phyloP scores from a whole-genome alignment of 1,139 yeast species.

The Saccharomyces hybrid region DNA sequence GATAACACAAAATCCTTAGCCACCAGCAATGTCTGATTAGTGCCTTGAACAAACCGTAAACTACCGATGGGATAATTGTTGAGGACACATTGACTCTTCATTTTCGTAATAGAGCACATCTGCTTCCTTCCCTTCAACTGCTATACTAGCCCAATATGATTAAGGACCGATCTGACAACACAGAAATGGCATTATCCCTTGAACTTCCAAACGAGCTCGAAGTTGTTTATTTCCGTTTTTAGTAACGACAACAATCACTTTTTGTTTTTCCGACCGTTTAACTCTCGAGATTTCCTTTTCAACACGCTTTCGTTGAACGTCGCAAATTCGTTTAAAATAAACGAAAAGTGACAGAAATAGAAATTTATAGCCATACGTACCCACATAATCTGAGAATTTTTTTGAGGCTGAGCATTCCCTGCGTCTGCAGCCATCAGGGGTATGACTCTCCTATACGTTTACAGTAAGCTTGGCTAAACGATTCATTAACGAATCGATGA shows the following conservation, averaged over 20 bases:
- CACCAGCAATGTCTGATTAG: not conserved
- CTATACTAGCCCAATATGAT: not conserved
- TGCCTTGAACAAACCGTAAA: not conserved
- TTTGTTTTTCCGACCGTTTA: slow-evolving; percentile 1
- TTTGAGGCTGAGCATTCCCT: not conserved
- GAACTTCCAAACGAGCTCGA: not conserved
- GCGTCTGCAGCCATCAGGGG: slow-evolving; percentile 1
- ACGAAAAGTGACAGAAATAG: not conserved
- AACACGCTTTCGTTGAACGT: slow-evolving; percentile 1
- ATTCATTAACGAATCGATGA: not conserved
- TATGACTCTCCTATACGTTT: not conserved
- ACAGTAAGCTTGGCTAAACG: not conserved
- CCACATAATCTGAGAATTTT: not conserved
- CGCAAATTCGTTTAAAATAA: slow-evolving; percentile 1
- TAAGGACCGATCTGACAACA: not conserved
- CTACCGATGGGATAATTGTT: not conserved
- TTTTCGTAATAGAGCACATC: not conserved
- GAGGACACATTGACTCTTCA: not conserved
- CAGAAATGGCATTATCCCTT: not conserved
- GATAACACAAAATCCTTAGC: not conserved
- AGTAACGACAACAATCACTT: not conserved
- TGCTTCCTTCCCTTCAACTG: not conserved
- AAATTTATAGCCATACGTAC: not conserved
- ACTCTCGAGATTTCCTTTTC: not conserved
- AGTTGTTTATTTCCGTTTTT: not conserved